phyloP scores from a whole-genome alignment of 768 basidiomycete genomes.

The Termitomyces sp. region DNA sequence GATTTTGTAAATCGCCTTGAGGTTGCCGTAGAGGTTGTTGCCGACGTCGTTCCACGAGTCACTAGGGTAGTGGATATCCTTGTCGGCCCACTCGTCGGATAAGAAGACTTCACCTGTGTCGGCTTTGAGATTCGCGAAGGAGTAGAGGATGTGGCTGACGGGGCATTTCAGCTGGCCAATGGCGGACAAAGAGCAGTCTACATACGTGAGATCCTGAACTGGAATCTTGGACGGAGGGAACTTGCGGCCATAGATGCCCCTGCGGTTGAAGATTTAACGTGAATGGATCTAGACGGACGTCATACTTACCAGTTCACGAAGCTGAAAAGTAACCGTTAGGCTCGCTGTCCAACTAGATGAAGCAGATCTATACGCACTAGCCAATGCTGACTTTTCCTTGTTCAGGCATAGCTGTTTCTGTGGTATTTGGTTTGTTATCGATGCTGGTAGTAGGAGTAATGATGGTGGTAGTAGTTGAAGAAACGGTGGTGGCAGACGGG shows the following conservation, averaged over 20 bases:
- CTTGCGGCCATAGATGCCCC: constrained; percentile 95
- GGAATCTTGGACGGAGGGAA: constrained; percentile 87
- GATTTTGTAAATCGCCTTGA: constrained; percentile 88
- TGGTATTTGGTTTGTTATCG: constrained; percentile 4
- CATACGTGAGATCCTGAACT: constrained; percentile 78
- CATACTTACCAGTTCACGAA: constrained; percentile 68
- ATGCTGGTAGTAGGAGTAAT: constrained; percentile 3
- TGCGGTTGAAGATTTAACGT: constrained; percentile 18
- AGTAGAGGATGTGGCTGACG: constrained; percentile 80
- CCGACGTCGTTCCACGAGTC: constrained; percentile 94
- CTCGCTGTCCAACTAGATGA: constrained; percentile 4
- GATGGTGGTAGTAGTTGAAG: constrained; percentile 5
- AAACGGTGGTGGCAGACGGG: constrained; percentile 1
- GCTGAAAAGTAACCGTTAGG: constrained; percentile 26
- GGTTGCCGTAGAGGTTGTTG: constrained; percentile 90
- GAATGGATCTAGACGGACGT: neutral
- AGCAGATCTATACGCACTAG: constrained; percentile 47
- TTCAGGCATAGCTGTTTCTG: constrained; percentile 25
- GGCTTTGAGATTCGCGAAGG: constrained; percentile 83
- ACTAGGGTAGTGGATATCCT: constrained; percentile 93
- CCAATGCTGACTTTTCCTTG: constrained; percentile 72
- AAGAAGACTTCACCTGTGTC: constrained; percentile 84
- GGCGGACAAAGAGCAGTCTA: constrained; percentile 8
- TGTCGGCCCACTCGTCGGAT: constrained; percentile 92
- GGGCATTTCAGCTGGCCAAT: constrained; percentile 4